phyloP scores from a whole-genome alignment of 108 stramenopile species.

The Seminavis robusta region DNA sequence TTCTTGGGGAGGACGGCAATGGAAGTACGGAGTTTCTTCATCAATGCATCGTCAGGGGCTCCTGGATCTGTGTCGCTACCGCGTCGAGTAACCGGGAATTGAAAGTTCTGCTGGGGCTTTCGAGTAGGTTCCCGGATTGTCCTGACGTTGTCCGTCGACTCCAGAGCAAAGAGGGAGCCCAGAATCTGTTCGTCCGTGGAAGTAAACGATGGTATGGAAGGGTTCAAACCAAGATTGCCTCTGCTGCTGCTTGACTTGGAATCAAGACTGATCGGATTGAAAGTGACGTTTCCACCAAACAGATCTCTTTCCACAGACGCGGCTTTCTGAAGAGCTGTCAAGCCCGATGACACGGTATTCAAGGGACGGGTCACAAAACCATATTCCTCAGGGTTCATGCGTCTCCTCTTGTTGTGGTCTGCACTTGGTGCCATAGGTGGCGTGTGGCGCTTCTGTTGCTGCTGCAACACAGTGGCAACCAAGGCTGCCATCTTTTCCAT shows the following conservation, averaged over 20 bases:
- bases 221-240: neutral
- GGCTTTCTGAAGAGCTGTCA: slow-evolving; percentile 29
- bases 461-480: slow-evolving; percentile 33
- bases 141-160: slow-evolving; percentile 20
- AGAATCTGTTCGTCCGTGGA: slow-evolving; percentile 28
- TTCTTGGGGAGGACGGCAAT: slow-evolving; percentile 46
- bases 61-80: neutral
- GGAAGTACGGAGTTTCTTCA: slow-evolving; percentile 45
- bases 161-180: slow-evolving; percentile 20
- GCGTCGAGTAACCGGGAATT: neutral
- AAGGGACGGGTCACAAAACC: too few species aligned
- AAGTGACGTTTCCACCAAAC: slow-evolving; percentile 11
- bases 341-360: neutral
- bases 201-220: slow-evolving; percentile 10
- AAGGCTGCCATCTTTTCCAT: slow-evolving; percentile 40
- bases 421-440: neutral
- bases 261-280: neutral
- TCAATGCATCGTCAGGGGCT: slow-evolving; percentile 21
- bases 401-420: too few species aligned
- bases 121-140: neutral
- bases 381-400: too few species aligned
- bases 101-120: neutral
- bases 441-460: too few species aligned
- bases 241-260: neutral
- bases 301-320: slow-evolving; percentile 16